phyloP scores from a whole-genome alignment of 1,284 basidiomycete species.

The Takashimella koratensis region DNA sequence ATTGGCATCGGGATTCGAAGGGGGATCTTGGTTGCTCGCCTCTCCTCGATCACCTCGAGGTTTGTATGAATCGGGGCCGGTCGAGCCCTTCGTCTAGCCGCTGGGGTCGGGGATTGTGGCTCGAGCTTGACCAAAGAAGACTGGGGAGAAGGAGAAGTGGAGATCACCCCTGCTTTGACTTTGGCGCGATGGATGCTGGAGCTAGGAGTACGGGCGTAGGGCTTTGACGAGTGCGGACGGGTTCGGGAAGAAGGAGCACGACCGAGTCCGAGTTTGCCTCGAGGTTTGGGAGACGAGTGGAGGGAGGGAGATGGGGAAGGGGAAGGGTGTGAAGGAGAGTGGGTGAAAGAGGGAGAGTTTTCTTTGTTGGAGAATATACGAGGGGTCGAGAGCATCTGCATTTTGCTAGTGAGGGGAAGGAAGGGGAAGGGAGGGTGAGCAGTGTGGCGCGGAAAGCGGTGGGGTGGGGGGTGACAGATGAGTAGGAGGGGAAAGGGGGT shows the following conservation, averaged over 20 bases:
- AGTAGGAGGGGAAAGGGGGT: background rate
- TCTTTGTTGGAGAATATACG: conserved; percentile 25
- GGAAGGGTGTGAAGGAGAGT: conserved; percentile 9
- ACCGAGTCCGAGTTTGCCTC: conserved; percentile 18
- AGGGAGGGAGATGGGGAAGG: conserved; percentile 9
- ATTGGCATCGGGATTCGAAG: background rate
- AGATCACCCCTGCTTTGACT: background rate
- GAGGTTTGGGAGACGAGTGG: conserved; percentile 4
- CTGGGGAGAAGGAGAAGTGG: background rate
- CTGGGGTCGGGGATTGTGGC: no score
- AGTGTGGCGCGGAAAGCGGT: background rate
- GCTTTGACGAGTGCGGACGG: conserved; percentile 8
- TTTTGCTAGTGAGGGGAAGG: background rate
- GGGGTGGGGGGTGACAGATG: background rate
- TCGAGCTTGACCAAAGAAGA: no score
- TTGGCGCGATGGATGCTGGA: background rate
- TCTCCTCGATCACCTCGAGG: background rate
- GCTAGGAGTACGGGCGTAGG: background rate
- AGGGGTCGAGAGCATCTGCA: background rate
- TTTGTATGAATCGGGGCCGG: background rate
- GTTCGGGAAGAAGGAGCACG: conserved; percentile 11
- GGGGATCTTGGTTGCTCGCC: background rate
- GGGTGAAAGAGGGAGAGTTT: conserved; percentile 10
- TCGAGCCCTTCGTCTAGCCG: no score
- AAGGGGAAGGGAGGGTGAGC: background rate